Conservation (phyloP, 495 filamentous ascomycete genomes). For the Penicillium parvum region DNA sequence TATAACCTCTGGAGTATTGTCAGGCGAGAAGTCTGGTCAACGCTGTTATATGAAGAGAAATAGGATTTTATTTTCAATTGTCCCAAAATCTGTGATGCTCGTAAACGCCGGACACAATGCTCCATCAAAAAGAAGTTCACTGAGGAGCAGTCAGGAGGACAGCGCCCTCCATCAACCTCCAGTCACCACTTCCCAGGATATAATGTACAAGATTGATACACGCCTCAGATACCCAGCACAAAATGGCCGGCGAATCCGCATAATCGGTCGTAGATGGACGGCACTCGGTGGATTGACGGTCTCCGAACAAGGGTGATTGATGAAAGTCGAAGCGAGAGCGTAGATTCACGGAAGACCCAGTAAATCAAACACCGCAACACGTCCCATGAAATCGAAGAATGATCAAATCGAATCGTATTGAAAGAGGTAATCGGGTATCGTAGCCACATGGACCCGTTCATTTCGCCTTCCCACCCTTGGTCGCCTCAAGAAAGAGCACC, state of each 20-base stretch:
- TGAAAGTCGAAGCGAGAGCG: no score
- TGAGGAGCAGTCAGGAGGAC: constrained; percentile 11
- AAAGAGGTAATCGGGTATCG: not conserved
- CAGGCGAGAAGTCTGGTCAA: not conserved
- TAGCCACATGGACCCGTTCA: constrained; percentile 8
- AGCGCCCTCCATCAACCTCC: not conserved
- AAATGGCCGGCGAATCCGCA: no score
- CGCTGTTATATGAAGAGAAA: constrained; percentile 7
- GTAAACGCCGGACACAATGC: constrained; percentile 29
- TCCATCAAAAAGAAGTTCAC: constrained; percentile 20
- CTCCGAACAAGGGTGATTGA: no score
- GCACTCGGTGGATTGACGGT: no score
- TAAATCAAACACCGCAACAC: no score
- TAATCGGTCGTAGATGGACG: no score
- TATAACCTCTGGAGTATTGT: not conserved
- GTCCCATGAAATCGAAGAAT: no score
- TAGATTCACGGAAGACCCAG: no score
- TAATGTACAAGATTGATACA: constrained; percentile 24
- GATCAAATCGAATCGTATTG: not conserved
- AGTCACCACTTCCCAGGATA: constrained; percentile 12
- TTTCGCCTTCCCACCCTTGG: constrained; percentile 53
- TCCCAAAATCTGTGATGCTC: constrained; percentile 24
- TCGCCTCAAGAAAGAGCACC: constrained; percentile 90
- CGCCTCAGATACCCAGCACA: not conserved
- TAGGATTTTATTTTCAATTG: constrained; percentile 24